Percentiles rank a stretch among this genome's conserved stretches.
Conservation (phyloP, 2,329 filamentous ascomycete species). For the Laburnicola sp. region DNA sequence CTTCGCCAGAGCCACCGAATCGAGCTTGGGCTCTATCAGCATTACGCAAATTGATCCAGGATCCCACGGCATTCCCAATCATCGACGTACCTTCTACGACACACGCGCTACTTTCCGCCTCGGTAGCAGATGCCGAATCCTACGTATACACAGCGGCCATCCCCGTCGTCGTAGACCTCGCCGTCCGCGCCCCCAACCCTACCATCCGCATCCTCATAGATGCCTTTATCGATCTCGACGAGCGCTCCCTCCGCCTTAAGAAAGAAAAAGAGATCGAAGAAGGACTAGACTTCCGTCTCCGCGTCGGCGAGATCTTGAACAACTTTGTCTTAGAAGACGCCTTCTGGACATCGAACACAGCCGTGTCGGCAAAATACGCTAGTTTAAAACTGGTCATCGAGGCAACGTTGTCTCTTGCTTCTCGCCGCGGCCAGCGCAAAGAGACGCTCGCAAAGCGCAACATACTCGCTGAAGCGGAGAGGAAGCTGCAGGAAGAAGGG, state of each 20-base stretch:
- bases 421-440: constrained; percentile 63
- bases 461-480: constrained; percentile 54
- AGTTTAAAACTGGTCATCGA: constrained; percentile 51
- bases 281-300: constrained; percentile 64
- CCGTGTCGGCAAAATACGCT: constrained; percentile 5
- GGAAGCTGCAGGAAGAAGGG: constrained; percentile 54
- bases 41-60: constrained; percentile 54
- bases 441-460: constrained; percentile 63
- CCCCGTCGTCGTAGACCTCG: constrained; percentile 65
- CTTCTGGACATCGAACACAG: constrained; percentile 20
- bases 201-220: constrained; percentile 66
- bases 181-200: constrained; percentile 63
- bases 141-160: constrained; percentile 73
- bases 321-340: constrained; percentile 23
- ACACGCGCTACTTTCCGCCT: constrained; percentile 65
- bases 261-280: constrained; percentile 35
- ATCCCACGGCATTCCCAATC: constrained; percentile 55
- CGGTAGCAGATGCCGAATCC: constrained; percentile 68
- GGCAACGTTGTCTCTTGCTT: constrained; percentile 65
- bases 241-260: constrained; percentile 29
- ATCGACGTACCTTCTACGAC: constrained; percentile 69
- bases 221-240: constrained; percentile 67
- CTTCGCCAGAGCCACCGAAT: constrained; percentile 41
- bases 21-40: constrained; percentile 42
- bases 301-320: constrained; percentile 62